A percentile compares a stretch with the other conserved stretches of the same genome.
Conservation (phyloP, 1,284 basidiomycete genomes). For the Boletus holoroseus region DNA sequence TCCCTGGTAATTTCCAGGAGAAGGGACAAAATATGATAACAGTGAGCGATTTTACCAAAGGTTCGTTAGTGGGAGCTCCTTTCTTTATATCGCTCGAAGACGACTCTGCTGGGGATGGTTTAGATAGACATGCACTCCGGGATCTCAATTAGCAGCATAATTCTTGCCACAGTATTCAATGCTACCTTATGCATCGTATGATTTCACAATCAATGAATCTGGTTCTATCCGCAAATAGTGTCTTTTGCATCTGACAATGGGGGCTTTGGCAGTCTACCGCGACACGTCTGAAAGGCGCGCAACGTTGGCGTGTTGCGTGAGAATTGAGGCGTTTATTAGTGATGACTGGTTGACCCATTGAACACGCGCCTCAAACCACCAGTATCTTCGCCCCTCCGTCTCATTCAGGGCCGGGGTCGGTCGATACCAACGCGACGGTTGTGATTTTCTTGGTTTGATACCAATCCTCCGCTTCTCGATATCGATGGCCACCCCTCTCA, state of each 20-base stretch:
- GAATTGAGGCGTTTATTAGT: constrained; percentile 20
- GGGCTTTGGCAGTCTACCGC: not conserved
- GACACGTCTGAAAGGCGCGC: constrained; percentile 17
- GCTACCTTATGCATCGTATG: constrained; percentile 3
- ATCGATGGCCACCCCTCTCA: constrained; percentile 38
- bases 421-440: not conserved
- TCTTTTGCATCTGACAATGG: not conserved
- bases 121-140: constrained; percentile 27
- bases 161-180: not conserved
- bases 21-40: constrained; percentile 23
- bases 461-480: not conserved
- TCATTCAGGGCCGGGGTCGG: not conserved
- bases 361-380: constrained; percentile 9
- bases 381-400: constrained; percentile 4
- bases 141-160: constrained; percentile 25
- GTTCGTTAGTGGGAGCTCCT: not conserved
- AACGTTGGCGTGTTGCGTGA: constrained; percentile 28
- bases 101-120: constrained; percentile 8
- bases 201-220: constrained; percentile 1
- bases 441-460: constrained; percentile 7
- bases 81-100: constrained; percentile 17
- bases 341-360: constrained; percentile 4
- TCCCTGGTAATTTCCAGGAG: constrained; percentile 12
- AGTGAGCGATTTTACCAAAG: constrained; percentile 4
- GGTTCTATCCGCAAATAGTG: not conserved